Evolutionary conservation across 345 rosid genomes (phyloP).

Genomic region (Eucalyptus regnans): DNA sequence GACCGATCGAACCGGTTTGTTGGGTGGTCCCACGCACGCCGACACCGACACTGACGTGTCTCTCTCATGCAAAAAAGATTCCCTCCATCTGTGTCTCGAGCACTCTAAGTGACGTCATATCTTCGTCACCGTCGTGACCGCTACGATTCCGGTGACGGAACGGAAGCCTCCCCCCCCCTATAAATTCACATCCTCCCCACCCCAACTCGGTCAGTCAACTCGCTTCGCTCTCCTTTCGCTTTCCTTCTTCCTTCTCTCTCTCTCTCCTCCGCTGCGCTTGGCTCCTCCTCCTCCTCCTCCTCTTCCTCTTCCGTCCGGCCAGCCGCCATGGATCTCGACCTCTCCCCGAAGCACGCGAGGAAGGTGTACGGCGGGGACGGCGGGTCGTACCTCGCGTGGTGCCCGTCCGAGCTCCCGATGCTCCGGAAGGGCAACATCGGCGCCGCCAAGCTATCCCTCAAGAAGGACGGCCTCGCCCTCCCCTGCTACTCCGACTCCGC

Average conservation of each 20-base stretch:
- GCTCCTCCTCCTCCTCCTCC: no score
- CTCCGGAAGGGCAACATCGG: constrained; percentile 66
- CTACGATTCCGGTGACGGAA: neutral
- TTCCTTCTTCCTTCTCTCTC: neutral
- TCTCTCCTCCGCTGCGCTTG: no score
- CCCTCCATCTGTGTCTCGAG: neutral
- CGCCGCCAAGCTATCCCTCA: constrained; percentile 75
- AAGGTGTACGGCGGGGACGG: constrained; percentile 57
- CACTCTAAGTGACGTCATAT: neutral
- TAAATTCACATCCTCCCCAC: neutral
- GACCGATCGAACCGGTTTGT: no score
- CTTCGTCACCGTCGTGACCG: neutral
- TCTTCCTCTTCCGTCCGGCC: neutral
- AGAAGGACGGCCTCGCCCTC: constrained; percentile 70
- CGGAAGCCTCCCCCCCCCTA: neutral
- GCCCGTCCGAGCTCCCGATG: constrained; percentile 73
- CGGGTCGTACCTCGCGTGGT: constrained; percentile 77
- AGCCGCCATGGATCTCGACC: constrained; percentile 61
- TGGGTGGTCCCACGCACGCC: no score
- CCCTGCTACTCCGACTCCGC: constrained; percentile 87
- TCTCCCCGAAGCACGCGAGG: constrained; percentile 63
- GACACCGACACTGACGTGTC: no score
- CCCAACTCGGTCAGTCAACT: neutral
- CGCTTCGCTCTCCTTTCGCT: neutral
- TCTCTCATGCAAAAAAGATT: neutral